These are phyloP conservation scores for Talaromyces piceae DNA, from an alignment of 2,329 filamentous ascomycete species.

Conservation along the genomic window DNA sequence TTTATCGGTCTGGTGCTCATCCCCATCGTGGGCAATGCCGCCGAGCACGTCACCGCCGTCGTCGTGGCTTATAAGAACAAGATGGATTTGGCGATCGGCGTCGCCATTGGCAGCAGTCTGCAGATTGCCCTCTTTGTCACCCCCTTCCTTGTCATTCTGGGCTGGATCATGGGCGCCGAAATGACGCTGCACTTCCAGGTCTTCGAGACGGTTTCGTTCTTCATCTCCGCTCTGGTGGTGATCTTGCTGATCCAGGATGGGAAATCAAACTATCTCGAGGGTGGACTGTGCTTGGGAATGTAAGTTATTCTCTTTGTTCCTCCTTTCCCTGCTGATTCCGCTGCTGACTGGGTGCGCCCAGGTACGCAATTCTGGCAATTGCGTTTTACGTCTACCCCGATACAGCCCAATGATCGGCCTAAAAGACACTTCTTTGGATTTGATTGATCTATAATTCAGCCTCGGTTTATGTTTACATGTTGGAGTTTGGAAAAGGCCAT, in stretches of 20 bases:
- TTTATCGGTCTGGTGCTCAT: conserved; percentile 75
- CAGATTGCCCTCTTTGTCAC: conserved; percentile 78
- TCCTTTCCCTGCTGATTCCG: background rate
- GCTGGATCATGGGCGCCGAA: conserved; percentile 64
- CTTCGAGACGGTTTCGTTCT: conserved; percentile 72
- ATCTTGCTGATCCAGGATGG: conserved; percentile 70
- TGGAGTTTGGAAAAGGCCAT: too few relatives aligned
- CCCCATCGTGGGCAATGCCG: conserved; percentile 72
- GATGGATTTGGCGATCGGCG: conserved; percentile 62
- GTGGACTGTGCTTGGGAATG: conserved; percentile 60
- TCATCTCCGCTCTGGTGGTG: conserved; percentile 66
- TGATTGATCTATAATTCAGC: too few relatives aligned
- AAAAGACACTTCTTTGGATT: too few relatives aligned
- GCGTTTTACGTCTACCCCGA: conserved; percentile 45
- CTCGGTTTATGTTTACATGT: too few relatives aligned
- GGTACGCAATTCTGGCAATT: conserved; percentile 40
- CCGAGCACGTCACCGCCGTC: conserved; percentile 74
- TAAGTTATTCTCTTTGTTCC: conserved; percentile 26
- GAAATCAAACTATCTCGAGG: conserved; percentile 77
- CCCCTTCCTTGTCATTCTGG: conserved; percentile 69
- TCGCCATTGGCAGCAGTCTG: conserved; percentile 73
- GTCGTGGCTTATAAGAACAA: conserved; percentile 71
- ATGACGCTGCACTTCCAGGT: conserved; percentile 78
- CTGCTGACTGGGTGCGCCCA: too few relatives aligned
- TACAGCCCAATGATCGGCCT: conserved; percentile 10